These are phyloP conservation scores for Hapsidospora chrysogenum DNA, from an alignment of 495 filamentous ascomycete genomes.

Conservation along the genomic window DNA sequence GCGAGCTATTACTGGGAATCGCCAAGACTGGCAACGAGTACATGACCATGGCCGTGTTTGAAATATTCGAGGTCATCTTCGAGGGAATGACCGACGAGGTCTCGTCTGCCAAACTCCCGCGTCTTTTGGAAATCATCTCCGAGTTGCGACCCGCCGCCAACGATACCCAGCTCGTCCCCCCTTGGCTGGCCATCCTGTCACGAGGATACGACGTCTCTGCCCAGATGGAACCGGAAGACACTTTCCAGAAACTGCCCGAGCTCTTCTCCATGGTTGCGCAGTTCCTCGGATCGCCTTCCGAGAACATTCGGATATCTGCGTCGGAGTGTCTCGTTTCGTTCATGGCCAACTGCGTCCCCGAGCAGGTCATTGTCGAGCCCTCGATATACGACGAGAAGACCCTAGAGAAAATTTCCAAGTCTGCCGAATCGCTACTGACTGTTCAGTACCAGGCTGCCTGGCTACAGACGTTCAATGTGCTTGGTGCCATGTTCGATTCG, in stretches of 20 bases:
- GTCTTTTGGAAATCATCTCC: constrained; percentile 67
- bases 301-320: constrained; percentile 83
- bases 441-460: constrained; percentile 89
- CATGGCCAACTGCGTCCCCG: constrained; percentile 70
- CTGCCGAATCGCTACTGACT: constrained; percentile 53
- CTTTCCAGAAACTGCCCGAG: constrained; percentile 71
- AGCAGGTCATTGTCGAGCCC: constrained; percentile 62
- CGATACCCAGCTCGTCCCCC: constrained; percentile 82
- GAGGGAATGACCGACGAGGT: constrained; percentile 74
- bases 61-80: constrained; percentile 93
- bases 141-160: constrained; percentile 79
- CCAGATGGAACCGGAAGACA: constrained; percentile 69
- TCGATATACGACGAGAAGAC: constrained; percentile 79
- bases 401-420: constrained; percentile 54
- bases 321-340: constrained; percentile 92
- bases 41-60: constrained; percentile 87
- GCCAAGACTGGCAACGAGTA: constrained; percentile 82
- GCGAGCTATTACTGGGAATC: constrained; percentile 73
- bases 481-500: constrained; percentile 74
- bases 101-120: constrained; percentile 73
- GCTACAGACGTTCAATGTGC: constrained; percentile 86
- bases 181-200: constrained; percentile 91
- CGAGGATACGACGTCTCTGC: constrained; percentile 87
- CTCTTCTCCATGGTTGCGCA: constrained; percentile 59
- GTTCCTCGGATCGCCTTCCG: constrained; percentile 72